Evolutionary conservation across 2,329 filamentous ascomycete species (phyloP), one percentile per base, ranked within the genome.

Genomic region (Neonectria sp.): DNA sequence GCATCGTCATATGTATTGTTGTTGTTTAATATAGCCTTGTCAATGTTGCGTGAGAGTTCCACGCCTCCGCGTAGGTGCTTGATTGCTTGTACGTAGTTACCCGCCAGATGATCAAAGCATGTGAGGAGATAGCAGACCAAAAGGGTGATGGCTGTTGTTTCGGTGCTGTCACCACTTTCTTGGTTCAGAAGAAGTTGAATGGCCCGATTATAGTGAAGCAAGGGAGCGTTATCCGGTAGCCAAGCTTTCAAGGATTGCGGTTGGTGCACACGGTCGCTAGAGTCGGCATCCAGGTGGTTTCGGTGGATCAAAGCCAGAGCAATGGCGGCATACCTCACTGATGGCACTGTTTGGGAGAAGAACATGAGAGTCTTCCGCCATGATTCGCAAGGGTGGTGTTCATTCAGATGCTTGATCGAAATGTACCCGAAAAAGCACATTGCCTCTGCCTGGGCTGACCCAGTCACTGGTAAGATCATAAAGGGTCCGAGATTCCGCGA

Each of bases 101-200:
- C 78, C 7, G 74, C 74, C 40, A 82, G 75, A 57, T 80, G 72
- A 64, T 82, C 80, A 67, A 80, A 80, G 72, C 79, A 81, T 68
- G 71, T 79, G 69, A 82, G 81, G 35, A 82, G 79, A 71, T 82
- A 82, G 69, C 79, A 82, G 52, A 79, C 77, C 67, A 82, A 63
- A 52, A 82, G 76, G 5, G 79, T 80, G 60, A 80, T 65, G 43
- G 74, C 76, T 67, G 68, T 79, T 66, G n/a, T 71, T 69, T 76
- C 68, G 53, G 55, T 63, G 55, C 61, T 72, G 55, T 75, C 70
- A 46, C 61, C 53, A 53, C 13, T 64, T 59, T 73, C 57, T 53
- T 73, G 70, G 35, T 73, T 65, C 55, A 81, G 72, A 62, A 80
- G 73, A 57, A 73, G 71, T 60, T 75, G 71, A 31, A 79, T 79